These are phyloP conservation scores for Hyaloscypha bicolor DNA, from an alignment of 495 filamentous ascomycete species.

Conservation along the genomic window DNA sequence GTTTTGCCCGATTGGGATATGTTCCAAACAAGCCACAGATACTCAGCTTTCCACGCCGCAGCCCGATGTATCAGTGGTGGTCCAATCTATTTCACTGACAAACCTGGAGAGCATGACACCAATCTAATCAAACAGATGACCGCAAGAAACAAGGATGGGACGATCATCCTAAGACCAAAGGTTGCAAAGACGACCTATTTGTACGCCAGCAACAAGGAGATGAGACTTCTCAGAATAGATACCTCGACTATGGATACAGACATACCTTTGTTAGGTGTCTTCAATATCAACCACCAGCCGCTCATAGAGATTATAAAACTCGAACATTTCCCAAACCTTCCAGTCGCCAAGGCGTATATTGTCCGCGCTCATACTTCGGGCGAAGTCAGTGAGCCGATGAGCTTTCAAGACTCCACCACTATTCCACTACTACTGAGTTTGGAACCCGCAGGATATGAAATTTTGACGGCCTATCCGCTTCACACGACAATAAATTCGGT, in stretches of 20 bases:
- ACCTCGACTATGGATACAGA: slow-evolving; percentile 8
- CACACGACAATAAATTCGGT: slow-evolving; percentile 1
- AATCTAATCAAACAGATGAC: slow-evolving; percentile 8
- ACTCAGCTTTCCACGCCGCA: slow-evolving; percentile 1
- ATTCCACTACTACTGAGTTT: neutral
- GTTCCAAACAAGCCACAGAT: slow-evolving; percentile 5
- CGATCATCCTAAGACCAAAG: neutral
- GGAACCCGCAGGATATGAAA: slow-evolving; percentile 5
- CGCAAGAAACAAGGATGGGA: slow-evolving; percentile 6
- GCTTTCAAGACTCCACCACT: slow-evolving; percentile 4
- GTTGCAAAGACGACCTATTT: slow-evolving; percentile 1
- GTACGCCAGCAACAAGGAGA: slow-evolving; percentile 13
- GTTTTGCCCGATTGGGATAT: neutral
- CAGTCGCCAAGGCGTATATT: neutral
- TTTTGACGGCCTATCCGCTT: neutral
- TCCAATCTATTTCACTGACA: slow-evolving; percentile 8
- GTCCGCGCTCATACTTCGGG: slow-evolving; percentile 4
- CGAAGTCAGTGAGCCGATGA: neutral
- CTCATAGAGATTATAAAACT: slow-evolving; percentile 1
- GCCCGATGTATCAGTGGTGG: slow-evolving; percentile 5
- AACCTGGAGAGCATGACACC: slow-evolving; percentile 9
- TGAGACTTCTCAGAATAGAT: neutral
- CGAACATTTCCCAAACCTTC: slow-evolving; percentile 6
- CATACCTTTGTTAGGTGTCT: slow-evolving; percentile 1
- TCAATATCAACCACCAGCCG: slow-evolving; percentile 9